Evolutionary conservation across 2,329 filamentous ascomycete species (phyloP).

Genomic region (Penicillium oxalicum): DNA sequence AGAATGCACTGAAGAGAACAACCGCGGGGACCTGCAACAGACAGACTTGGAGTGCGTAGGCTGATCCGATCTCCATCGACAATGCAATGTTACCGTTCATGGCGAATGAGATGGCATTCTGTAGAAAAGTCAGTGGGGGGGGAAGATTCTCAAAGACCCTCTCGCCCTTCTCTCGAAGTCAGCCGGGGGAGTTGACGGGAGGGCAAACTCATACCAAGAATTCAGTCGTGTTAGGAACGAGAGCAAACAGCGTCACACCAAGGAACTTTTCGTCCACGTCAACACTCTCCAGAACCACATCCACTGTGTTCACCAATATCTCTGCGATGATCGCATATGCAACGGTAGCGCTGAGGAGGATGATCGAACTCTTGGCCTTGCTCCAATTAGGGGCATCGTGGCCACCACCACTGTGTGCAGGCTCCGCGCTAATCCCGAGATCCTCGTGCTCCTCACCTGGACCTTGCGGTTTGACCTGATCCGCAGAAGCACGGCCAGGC

Average conservation of each 20-base stretch:
- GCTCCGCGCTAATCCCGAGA: conserved; percentile 31
- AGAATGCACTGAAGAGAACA: conserved; percentile 81
- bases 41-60: conserved; percentile 93
- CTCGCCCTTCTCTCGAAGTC: too few relatives aligned
- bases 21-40: conserved; percentile 88
- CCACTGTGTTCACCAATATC: conserved; percentile 93
- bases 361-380: conserved; percentile 79
- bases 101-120: conserved; percentile 97
- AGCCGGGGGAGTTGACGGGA: background rate
- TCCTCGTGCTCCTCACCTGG: conserved; percentile 45
- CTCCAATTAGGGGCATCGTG: conserved; percentile 99
- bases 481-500: conserved; percentile 33
- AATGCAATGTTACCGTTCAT: conserved; percentile 99
- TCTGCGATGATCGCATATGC: conserved; percentile 96
- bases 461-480: conserved; percentile 26
- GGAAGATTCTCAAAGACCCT: too few relatives aligned
- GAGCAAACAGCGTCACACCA: conserved; percentile 89
- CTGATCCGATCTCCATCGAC: conserved; percentile 98
- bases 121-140: conserved; percentile 6
- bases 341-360: conserved; percentile 80
- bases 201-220: conserved; percentile 65
- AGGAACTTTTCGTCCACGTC: conserved; percentile 96
- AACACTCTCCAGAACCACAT: conserved; percentile 85
- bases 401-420: conserved; percentile 55
- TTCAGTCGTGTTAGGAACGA: conserved; percentile 97